Base-by-base conservation (phyloP, 768 basidiomycete genomes). In the Leucogyrophana mollusca region DNA sequence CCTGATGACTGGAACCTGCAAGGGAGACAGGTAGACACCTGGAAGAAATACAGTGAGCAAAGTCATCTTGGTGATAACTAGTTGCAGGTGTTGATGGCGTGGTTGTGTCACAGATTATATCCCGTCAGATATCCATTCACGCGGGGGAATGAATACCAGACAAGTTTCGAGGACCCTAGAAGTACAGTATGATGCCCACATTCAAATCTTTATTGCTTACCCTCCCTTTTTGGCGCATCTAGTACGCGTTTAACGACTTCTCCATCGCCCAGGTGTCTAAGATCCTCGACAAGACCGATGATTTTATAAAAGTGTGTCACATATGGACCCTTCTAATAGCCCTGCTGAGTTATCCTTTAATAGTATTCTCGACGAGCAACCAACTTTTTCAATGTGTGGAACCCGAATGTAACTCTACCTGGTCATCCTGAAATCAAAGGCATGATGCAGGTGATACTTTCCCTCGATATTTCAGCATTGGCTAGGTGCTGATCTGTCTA, bases 201-300 rank as follows among this genome's bases (percentile, higher is more conserved):
- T n/a, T 16, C n/a, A 32, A 46, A 10, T 14, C n/a, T 9, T 6
- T 16, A 21, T 18, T 14, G 25, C n/a, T 16, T 13, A 42, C 25
- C n/a, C 25, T 36, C 18, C 11, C 39, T 50, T 44, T 44, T 17
- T 24, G 22, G 6, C 4, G 9, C 32, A 41, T 4, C 25, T 36
- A 84, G 83, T 73, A 84, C 53, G 73, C 82, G 1, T 85, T 85
- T 57, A 74, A 74, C 45, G 83, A 85, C 51, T 85, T 85, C 52
- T 63, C 77, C 1, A 78, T 85, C 40, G 78, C 80, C 1, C 83
- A 84, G 66, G 83, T 83, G 2, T 77, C 82, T 0, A 80, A 77
- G 50, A 47, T 71, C 5, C 64, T 85, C 3, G 76, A 76, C 16
- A 77, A 75, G 45, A 64, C 64, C 0, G 65, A 60, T 8, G 83